Evolutionary conservation across 2,329 filamentous ascomycete species (phyloP), one percentile per base, ranked within the genome.

Genomic region (Pyrenophora tritici-repentis): DNA sequence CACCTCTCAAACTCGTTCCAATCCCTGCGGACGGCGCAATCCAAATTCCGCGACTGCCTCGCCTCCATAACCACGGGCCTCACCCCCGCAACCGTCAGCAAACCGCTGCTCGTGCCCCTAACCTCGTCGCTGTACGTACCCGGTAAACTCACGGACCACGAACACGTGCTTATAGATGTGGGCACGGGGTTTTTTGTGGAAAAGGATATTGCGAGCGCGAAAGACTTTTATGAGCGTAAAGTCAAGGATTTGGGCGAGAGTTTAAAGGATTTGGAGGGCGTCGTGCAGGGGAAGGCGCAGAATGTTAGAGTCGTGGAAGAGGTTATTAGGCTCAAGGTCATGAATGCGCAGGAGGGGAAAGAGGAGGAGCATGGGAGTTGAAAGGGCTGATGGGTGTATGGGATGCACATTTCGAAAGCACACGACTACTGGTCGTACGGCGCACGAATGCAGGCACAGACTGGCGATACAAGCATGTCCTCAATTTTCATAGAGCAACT

Each of bases 61-160:
- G 83, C 83, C 42, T 91, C 89, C 44, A 89, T 99, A 57, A 79
- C 83, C 16, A 77, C 78, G 17, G 86, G 85, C 1, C 76, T 86
- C 17, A 70, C 63, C 48, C 72, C 70, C 4, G 66, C 71, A 34
- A 64, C 72, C 29, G 59, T 59, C 32, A 73, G 80, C 75, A 83
- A 82, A 65, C 76, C 79, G 6, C 88, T 97, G 40, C 83, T 99
- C 16, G 91, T 99, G n/a, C 94, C 95, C 0, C 77, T 99, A 56
- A 99, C 94, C 10, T 94, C 90, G 65, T 97, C 92, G 1, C 83
- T 99, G 24, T 99, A 99, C 75, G 93, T 99, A 13, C 88, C 89
- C 20, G 95, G 93, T 26, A 86, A 83, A 33, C 80, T 97, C 34
- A 82, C 88, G 7, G 63, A 65, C 33, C 56, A 62, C 26, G 61